phyloP scores from a whole-genome alignment of 805 yeast genomes.

The Wickerhamiella sergipiensis region DNA sequence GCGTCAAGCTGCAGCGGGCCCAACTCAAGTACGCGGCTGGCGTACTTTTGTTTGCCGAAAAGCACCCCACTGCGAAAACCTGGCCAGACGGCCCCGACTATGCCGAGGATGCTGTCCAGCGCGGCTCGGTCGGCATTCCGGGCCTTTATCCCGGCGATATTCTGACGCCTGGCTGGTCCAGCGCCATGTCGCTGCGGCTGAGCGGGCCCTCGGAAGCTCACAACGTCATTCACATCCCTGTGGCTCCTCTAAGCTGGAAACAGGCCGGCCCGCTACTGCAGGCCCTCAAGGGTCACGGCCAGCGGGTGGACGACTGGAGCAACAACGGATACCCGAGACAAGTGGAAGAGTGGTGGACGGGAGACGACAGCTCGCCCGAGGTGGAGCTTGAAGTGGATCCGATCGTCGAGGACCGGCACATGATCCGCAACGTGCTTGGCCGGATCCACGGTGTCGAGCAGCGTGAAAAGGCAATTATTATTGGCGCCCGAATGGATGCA shows the following conservation, averaged over 20 bases:
- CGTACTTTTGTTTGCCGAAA: constrained; percentile 47
- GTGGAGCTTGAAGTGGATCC: constrained; percentile 29
- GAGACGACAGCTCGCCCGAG: constrained; percentile 20
- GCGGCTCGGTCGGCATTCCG: constrained; percentile 30
- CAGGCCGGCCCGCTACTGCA: constrained; percentile 42
- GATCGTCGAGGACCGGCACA: constrained; percentile 38
- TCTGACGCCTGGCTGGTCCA: constrained; percentile 63
- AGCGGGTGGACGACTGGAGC: constrained; percentile 23
- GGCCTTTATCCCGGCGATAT: constrained; percentile 65
- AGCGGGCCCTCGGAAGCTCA: constrained; percentile 36
- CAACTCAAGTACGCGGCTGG: constrained; percentile 46
- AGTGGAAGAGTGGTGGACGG: constrained; percentile 33
- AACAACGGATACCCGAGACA: constrained; percentile 20
- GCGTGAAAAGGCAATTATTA: constrained; percentile 45
- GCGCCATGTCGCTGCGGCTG: constrained; percentile 29
- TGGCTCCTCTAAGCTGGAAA: constrained; percentile 61
- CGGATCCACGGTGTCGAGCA: constrained; percentile 73
- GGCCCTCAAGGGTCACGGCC: constrained; percentile 28
- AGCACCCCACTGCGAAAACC: constrained; percentile 13
- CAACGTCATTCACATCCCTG: constrained; percentile 57
- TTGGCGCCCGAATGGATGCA: constrained; percentile 77
- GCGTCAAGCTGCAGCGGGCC: constrained; percentile 43
- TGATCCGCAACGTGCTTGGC: constrained; percentile 68
- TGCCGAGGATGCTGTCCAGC: constrained; percentile 35
- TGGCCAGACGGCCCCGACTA: constrained; percentile 26